Base-by-base conservation (phyloP, 2,329 filamentous ascomycete species). In the Corinectria fuckeliana region DNA sequence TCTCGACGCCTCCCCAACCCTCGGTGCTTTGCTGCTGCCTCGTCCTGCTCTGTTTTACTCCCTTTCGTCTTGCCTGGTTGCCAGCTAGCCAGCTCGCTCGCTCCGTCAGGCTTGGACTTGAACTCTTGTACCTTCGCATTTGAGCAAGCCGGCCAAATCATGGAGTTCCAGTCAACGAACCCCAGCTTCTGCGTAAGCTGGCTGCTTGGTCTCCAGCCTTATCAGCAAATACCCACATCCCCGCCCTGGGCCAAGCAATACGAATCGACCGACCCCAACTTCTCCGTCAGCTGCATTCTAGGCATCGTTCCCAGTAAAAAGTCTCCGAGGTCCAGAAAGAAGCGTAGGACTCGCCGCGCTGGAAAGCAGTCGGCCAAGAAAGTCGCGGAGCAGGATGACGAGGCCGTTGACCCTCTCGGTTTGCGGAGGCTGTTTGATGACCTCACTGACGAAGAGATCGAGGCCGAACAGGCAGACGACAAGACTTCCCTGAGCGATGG, bases 141-240 rank as follows among this genome's bases (percentile, higher is more conserved):
- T 62, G 53, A 70, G 60, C 61, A 54, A 69, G 61, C 61, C 58
- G 49, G 58, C 57, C 60, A 62, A 58, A 66, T 64, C 56, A 71
- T 69, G 68, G 65, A 70, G 55, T 69, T 69, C 55, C 59, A 68
- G 58, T 70, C 64, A 38, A 62, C 62, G 36, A 64, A 69, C 50
- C 63, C 69, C 58, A 69, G 59, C 62, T 72, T 72, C 63, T 70
- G 62, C 30, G 68, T 72, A 56, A 70, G 67, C 62, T 72, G 70
- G 70, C 60, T 72, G 30, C 60, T 71, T 39, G 69, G 69, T 48
- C 68, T 71, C 26, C 66, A 63, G 58, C 64, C 68, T 51, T 60
- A 57, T 51, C 56, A 60, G 42, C 54, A 58, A 53, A 67, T 56
- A 62, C 61, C 69, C 48, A 63, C 58, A 50, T 59, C 58, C 60